A percentile compares a stretch with the other conserved stretches of the same genome.
phyloP scores from a whole-genome alignment of 129 eudicot species.

The Tagetes erecta region DNA sequence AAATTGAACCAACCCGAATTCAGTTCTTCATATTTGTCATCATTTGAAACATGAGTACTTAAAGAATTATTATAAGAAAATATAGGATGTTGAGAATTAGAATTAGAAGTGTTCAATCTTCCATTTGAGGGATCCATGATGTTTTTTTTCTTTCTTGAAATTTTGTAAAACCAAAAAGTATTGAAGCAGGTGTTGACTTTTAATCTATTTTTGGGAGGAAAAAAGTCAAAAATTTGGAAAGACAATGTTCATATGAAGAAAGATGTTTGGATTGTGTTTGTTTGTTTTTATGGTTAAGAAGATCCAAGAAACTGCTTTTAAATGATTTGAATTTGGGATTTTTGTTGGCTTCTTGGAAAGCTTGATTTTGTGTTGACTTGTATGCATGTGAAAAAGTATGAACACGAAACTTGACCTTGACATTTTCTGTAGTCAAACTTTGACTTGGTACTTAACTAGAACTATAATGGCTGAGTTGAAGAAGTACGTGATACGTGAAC shows the following conservation, averaged over 20 bases:
- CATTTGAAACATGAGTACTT: conserved; percentile 22
- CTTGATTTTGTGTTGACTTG: conserved; percentile 15
- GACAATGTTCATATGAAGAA: conserved; percentile 16
- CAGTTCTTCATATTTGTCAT: conserved; percentile 28
- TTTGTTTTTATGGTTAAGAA: conserved; percentile 18
- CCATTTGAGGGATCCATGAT: conserved; percentile 27
- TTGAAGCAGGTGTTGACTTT: conserved; percentile 13
- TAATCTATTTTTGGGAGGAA: background rate
- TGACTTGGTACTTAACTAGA: conserved; percentile 17
- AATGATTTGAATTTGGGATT: conserved; percentile 24
- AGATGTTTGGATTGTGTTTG: conserved; percentile 23
- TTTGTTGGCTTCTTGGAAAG: conserved; percentile 39
- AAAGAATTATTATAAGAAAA: conserved; percentile 8
- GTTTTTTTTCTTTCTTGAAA: background rate
- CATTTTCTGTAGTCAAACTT: conserved; percentile 32
- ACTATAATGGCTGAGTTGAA: conserved; percentile 1
- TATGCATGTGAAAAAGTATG: background rate
- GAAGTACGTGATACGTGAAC: background rate
- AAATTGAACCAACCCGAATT: conserved; percentile 26
- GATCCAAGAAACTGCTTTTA: conserved; percentile 25
- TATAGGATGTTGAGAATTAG: background rate
- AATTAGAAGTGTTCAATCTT: conserved; percentile 7
- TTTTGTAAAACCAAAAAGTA: conserved; percentile 15
- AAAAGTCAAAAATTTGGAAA: conserved; percentile 23
- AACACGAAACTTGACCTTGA: conserved; percentile 30